Conservation (phyloP, 352 stramenopile genomes). For the Pythium dissimile region DNA sequence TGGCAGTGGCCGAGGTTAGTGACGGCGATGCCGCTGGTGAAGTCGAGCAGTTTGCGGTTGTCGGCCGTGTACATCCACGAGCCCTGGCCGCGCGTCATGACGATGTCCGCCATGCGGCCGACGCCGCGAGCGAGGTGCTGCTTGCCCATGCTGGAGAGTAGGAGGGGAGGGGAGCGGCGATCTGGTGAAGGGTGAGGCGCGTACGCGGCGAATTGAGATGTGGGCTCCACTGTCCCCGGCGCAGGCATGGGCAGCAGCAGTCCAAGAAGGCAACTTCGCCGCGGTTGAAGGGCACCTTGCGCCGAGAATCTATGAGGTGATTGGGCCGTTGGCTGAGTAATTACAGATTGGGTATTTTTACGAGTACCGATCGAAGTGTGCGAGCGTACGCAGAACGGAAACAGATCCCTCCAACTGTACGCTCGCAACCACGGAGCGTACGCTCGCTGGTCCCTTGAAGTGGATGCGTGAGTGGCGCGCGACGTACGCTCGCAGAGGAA, state of each 20-base stretch:
- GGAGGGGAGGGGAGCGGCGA: not conserved
- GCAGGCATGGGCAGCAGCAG: not conserved
- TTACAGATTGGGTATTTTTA: slow-evolving; percentile 1
- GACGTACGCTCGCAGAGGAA: slow-evolving; percentile 24
- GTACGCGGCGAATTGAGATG: slow-evolving; percentile 6
- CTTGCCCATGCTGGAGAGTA: slow-evolving; percentile 48
- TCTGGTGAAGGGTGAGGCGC: not conserved
- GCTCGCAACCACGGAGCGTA: not conserved
- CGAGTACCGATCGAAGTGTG: too few species aligned
- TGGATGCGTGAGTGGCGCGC: not conserved
- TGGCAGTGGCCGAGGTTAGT: slow-evolving; percentile 92
- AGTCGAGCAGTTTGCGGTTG: slow-evolving; percentile 88
- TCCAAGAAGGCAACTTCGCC: not conserved
- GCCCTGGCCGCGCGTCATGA: slow-evolving; percentile 82
- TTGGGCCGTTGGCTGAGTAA: too few species aligned
- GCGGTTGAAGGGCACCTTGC: slow-evolving; percentile 2
- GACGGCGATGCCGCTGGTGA: slow-evolving; percentile 92
- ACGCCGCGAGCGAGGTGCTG: slow-evolving; percentile 70
- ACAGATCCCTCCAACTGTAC: slow-evolving; percentile 2
- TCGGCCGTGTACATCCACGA: slow-evolving; percentile 87
- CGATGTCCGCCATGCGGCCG: slow-evolving; percentile 81
- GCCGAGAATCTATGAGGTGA: not conserved
- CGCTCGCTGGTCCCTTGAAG: not conserved
- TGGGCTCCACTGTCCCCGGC: not conserved
- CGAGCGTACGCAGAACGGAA: slow-evolving; percentile 29